Conservation (phyloP, 768 basidiomycete genomes). For the Mycena venus region DNA sequence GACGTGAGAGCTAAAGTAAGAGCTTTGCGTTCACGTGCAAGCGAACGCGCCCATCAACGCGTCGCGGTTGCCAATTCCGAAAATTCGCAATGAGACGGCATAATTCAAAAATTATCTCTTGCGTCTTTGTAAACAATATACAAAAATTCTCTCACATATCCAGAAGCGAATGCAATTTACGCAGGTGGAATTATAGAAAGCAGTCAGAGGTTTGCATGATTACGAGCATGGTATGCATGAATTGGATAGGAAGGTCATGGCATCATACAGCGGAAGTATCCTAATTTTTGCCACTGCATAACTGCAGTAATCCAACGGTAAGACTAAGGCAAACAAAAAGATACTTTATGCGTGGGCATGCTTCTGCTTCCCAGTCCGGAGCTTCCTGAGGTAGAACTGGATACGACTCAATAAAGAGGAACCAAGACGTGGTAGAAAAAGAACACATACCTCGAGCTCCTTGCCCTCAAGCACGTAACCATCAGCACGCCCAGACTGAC, state of each 20-base stretch:
- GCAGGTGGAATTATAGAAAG: neutral
- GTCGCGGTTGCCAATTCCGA: neutral
- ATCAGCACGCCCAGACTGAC: conserved; percentile 96
- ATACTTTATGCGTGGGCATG: conserved; percentile 72
- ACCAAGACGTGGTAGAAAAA: neutral
- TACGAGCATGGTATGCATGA: conserved; percentile 31
- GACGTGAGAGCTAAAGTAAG: neutral
- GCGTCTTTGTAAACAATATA: too few relatives aligned
- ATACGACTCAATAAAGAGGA: conserved; percentile 38
- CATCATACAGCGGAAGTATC: conserved; percentile 33
- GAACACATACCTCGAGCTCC: conserved; percentile 89
- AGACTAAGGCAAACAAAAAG: conserved; percentile 17
- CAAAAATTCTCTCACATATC: too few relatives aligned
- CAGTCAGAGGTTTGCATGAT: neutral
- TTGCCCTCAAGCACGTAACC: conserved; percentile 99
- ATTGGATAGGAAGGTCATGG: conserved; percentile 28
- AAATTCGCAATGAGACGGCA: neutral
- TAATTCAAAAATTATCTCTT: too few relatives aligned
- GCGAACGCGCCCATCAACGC: neutral
- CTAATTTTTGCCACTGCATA: conserved; percentile 29
- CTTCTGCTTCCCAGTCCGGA: conserved; percentile 95
- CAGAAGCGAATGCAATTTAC: too few relatives aligned
- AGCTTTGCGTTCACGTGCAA: neutral
- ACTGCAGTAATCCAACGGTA: conserved; percentile 25
- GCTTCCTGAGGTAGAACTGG: conserved; percentile 95